Base-by-base conservation (phyloP, 1,139 yeast genomes). In the Yamadazyma oceani region DNA sequence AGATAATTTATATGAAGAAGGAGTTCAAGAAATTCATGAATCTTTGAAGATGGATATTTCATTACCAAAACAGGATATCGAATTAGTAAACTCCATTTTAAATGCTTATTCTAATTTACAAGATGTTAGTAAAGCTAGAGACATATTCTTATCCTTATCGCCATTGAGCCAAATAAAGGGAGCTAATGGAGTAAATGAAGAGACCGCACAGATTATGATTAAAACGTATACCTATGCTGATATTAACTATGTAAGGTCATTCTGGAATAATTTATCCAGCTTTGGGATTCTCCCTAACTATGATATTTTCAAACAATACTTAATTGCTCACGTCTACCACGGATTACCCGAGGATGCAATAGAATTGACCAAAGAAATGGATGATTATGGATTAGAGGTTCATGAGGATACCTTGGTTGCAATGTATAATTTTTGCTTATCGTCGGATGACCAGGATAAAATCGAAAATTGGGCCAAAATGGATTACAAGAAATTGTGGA, bases 271-370 rank as follows among this genome's bases (percentile, higher is more conserved):
- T 41, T 57, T 85, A 32, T 72, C 83, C 0, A 66, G 67, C 27
- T 78, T 70, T 50, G 76, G 73, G 1, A 60, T 85, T 11, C 48
- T 69, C 7, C 87, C 88, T 0, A 71, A 77, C 44, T 64, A 72
- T 26, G 67, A 69, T n/a, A 73, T 82, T 35, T 75, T 74, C 52
- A 71, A 70, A 32, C 90, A 85, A 53, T 82, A 79, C 47, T 60
- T 86, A 33, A 75, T 85, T 43, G 88, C 92, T 2, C 82, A 85
- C 54, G 85, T 87, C 43, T 83, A 83, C 49, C 81, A 81, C 53
- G 90, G 85, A 2, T 64, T 73, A 35, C 74, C 72, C 27, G 73
- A 74, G 21, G 74, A 77, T 4, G 94, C 94, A 0, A 61, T 82
- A 13, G 68, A 65, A 14, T 58, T 81, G 17, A 69, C 78, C 1